Evolutionary conservation across 2,329 filamentous ascomycete genomes (phyloP), one percentile per base, ranked within the genome.

Genomic region (Chlorencoelia australis): DNA sequence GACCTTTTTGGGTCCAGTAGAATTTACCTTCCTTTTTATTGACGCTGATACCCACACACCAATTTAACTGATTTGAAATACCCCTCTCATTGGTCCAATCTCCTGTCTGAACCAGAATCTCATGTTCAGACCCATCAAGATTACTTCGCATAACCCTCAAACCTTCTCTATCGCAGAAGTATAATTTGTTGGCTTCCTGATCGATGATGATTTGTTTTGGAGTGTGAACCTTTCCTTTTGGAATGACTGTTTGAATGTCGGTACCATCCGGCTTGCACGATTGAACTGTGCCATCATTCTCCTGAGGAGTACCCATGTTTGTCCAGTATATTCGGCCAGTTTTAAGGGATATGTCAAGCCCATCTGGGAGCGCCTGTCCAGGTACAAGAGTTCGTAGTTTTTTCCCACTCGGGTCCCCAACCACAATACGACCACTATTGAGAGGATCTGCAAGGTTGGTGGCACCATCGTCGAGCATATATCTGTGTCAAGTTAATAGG

Each of bases 1-100:
- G 55, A 0, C 74, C 73, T 46, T 78, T 77, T 34, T 77, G 73
- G 0, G 68, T 71, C 73, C 73, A 79, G 59, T 69, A 77, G 30
- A 78, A 59, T 27, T 64, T 61, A 10, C 62, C 61, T 1, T 55
- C 53, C 0, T 52, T 40, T 0, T 55, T 54, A 3, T 64, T 63
- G 0, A 78, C 58, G 0, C 66, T 53, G 25, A 79, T 61, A 2
- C 74, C 73, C 7, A 78, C 72, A 37, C 69, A 73, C 70, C 70
- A 74, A 4, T 59, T 53, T 6, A 30, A 20, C 16, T 49, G 33
- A 33, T 52, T 39, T 0, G 15, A 22, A 7, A 19, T 18, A 24
- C 47, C 33, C 9, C 41, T 30, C 9, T 26, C 11, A 6, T 40
- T 31, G 3, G 33, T 13, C 19, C 30, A 36, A 30, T 47, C 40